Conservation (phyloP, 225 moss, liverwort and hornwort genomes). For the Rhytidiadelphus loreus region DNA sequence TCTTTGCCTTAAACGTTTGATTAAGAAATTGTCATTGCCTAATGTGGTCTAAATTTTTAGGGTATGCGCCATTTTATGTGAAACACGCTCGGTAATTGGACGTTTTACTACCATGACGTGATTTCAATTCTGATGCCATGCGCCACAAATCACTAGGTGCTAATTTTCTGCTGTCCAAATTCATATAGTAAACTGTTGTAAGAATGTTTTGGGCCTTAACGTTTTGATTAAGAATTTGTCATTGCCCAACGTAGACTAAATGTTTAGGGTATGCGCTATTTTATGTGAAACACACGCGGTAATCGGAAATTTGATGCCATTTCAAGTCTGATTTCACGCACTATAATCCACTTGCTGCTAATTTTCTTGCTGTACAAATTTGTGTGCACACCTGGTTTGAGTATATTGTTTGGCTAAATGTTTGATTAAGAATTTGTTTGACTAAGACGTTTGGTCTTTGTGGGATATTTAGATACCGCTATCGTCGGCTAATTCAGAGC, state of each 20-base stretch:
- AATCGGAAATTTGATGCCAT: neutral
- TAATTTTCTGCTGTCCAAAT: neutral
- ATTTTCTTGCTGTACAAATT: neutral
- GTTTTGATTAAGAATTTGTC: neutral
- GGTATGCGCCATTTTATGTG: neutral
- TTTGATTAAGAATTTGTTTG: neutral
- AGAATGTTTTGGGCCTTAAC: neutral
- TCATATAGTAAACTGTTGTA: neutral
- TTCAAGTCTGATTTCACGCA: neutral
- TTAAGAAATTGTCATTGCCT: neutral
- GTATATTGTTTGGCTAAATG: neutral
- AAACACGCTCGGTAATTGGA: neutral
- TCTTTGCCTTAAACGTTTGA: neutral
- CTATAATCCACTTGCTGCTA: neutral
- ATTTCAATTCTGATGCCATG: neutral
- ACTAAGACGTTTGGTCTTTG: neutral
- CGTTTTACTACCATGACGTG: neutral
- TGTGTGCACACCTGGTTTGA: neutral
- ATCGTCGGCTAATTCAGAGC: slow-evolving; percentile 84
- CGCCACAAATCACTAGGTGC: neutral
- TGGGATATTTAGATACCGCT: slow-evolving; percentile 65
- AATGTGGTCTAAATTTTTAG: neutral
- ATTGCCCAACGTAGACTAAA: neutral
- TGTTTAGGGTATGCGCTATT: neutral
- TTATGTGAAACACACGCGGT: neutral